Conservation (phyloP, 306 rosid species). For the Luffa aegyptiaca region DNA sequence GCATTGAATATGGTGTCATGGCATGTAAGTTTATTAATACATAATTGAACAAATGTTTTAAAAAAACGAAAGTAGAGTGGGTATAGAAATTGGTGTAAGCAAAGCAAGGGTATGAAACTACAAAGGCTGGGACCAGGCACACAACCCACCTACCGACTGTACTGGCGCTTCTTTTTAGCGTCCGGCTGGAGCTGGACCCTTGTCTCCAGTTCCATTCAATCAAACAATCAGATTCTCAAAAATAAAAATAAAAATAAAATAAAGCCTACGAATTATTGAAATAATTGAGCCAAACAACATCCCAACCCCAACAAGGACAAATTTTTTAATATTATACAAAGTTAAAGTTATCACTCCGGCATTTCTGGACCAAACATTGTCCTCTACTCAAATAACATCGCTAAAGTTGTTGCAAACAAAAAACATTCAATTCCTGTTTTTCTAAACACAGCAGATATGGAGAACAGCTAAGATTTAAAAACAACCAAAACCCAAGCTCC, state of each 20-base stretch:
- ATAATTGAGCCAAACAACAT: not conserved
- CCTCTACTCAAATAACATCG: not conserved
- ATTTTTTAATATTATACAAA: not conserved
- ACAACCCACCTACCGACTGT: constrained; percentile 6
- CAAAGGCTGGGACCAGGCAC: not conserved
- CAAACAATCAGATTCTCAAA: not conserved
- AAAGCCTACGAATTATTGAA: not conserved
- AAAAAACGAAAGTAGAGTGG: not conserved
- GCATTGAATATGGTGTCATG: too few relatives aligned
- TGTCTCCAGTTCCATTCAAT: constrained; percentile 3
- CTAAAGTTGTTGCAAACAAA: not conserved
- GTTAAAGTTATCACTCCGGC: not conserved
- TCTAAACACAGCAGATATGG: not conserved
- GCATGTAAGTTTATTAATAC: too few relatives aligned
- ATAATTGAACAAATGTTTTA: not conserved
- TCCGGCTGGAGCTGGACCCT: constrained; percentile 9
- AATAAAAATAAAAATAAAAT: not conserved
- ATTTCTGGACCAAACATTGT: constrained; percentile 7
- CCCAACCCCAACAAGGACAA: not conserved
- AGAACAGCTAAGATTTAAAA: not conserved
- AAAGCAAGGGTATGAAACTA: not conserved
- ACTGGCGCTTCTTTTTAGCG: not conserved
- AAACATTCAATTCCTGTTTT: not conserved
- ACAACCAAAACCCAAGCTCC: not conserved
- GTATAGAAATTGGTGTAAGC: not conserved